phyloP scores from a whole-genome alignment of 1,284 basidiomycete genomes.

The Rhizoctonia solani region DNA sequence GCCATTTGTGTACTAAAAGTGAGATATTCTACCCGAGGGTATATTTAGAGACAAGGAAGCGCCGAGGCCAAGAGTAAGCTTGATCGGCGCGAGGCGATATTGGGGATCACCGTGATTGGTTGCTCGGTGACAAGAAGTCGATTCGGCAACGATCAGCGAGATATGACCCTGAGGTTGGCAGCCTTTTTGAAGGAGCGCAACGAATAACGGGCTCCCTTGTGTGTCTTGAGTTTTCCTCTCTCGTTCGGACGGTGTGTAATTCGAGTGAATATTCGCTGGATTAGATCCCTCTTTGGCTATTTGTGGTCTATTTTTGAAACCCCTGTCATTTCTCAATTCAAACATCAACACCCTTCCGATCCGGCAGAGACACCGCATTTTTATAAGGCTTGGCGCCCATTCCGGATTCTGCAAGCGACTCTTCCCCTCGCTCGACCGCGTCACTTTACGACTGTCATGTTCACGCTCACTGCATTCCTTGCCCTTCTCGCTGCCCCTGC shows the following conservation, averaged over 20 bases:
- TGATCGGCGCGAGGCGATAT: not conserved
- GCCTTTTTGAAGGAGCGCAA: not conserved
- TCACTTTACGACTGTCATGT: slow-evolving; percentile 39
- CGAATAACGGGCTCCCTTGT: too few species aligned
- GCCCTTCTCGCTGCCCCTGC: slow-evolving; percentile 47
- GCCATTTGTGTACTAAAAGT: not conserved
- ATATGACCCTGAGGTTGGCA: not conserved
- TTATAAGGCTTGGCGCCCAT: not conserved
- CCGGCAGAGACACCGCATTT: not conserved
- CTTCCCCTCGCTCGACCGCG: slow-evolving; percentile 25
- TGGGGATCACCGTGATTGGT: not conserved
- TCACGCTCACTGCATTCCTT: slow-evolving; percentile 39
- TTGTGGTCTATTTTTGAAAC: not conserved
- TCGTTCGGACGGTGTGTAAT: not conserved
- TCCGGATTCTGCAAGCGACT: slow-evolving; percentile 6
- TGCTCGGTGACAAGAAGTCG: not conserved
- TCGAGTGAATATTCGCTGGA: not conserved
- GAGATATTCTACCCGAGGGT: not conserved
- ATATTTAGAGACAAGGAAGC: not conserved
- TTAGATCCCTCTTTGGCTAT: too few species aligned
- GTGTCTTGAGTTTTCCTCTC: too few species aligned
- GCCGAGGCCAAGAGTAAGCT: not conserved
- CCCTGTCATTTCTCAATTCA: not conserved
- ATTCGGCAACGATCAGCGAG: not conserved
- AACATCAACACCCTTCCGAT: too few species aligned